A percentile compares a stretch with the other conserved stretches of the same genome.
These are phyloP conservation scores for Saccharomycopsis guyanensis DNA, from an alignment of 805 yeast species.

Conservation along the genomic window DNA sequence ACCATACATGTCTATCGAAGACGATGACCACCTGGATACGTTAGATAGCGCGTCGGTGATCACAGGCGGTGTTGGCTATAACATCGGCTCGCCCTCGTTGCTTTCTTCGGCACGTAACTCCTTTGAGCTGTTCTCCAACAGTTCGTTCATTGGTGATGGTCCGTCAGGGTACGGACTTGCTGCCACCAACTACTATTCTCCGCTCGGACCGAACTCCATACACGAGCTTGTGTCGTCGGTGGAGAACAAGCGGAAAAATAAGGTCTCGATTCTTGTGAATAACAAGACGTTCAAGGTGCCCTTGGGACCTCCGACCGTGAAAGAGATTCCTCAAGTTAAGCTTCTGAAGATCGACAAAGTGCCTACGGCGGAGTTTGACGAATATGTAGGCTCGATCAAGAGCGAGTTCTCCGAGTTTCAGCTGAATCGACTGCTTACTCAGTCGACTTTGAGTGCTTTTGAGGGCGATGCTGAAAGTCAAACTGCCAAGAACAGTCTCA, in stretches of 20 bases:
- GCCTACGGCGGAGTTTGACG: slow-evolving; percentile 34
- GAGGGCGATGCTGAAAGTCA: slow-evolving; percentile 11
- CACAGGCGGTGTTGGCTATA: slow-evolving; percentile 21
- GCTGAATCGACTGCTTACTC: slow-evolving; percentile 35
- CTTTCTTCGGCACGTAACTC: slow-evolving; percentile 15
- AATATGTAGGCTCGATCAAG: slow-evolving; percentile 38
- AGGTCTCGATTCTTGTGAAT: slow-evolving; percentile 24
- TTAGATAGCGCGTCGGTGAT: slow-evolving; percentile 17
- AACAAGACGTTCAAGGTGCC: slow-evolving; percentile 38
- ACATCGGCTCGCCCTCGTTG: slow-evolving; percentile 18
- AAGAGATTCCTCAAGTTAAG: slow-evolving; percentile 79
- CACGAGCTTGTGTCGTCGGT: slow-evolving; percentile 65
- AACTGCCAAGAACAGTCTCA: slow-evolving; percentile 22
- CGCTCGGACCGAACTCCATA: slow-evolving; percentile 68
- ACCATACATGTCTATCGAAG: no score
- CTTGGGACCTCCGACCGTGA: slow-evolving; percentile 60
- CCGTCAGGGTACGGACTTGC: no score
- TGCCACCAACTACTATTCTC: slow-evolving; percentile 23
- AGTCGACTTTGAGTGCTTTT: slow-evolving; percentile 34
- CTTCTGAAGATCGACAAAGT: slow-evolving; percentile 46
- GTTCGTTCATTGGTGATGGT: slow-evolving; percentile 15
- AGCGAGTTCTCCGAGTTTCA: slow-evolving; percentile 39
- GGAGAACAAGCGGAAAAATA: slow-evolving; percentile 34
- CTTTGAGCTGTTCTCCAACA: slow-evolving; percentile 16
- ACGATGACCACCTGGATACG: neutral